phyloP scores from a whole-genome alignment of 169 alveolate genomes.

The Cryptosporidium tyzzeri region DNA sequence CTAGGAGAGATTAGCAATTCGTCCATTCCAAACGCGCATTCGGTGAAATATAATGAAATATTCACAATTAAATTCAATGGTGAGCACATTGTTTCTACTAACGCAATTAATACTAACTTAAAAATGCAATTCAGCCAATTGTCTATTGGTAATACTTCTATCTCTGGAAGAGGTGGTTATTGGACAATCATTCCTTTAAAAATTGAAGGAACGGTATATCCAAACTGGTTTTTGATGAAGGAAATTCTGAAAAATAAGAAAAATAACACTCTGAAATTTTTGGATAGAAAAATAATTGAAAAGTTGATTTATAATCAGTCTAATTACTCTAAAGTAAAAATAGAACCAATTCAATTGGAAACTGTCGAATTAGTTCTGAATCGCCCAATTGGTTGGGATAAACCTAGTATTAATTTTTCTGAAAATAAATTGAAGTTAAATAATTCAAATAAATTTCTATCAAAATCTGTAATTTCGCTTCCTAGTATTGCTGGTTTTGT shows the following conservation, averaged over 20 bases:
- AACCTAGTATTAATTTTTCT: background rate
- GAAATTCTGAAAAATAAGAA: conserved; percentile 11
- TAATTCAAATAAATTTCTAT: background rate
- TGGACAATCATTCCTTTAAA: conserved; percentile 32
- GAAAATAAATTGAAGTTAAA: background rate
- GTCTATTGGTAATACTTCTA: background rate
- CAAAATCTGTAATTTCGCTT: background rate
- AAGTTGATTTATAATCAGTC: background rate
- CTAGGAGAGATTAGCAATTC: background rate
- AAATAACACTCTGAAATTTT: background rate
- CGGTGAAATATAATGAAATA: conserved; percentile 46
- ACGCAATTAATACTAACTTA: background rate
- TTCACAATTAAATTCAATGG: conserved; percentile 4
- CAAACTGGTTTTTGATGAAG: conserved; percentile 38
- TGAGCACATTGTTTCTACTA: conserved; percentile 7
- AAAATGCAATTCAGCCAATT: conserved; percentile 2
- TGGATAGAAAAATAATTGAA: background rate
- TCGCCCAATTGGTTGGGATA: conserved; percentile 70
- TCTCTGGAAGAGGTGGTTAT: conserved; percentile 32
- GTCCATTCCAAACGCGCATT: conserved; percentile 20
- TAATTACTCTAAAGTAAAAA: background rate
- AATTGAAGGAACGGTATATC: conserved; percentile 5
- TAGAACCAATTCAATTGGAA: conserved; percentile 1
- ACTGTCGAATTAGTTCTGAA: conserved; percentile 7
- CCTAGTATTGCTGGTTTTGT: conserved; percentile 32